Base-by-base conservation (phyloP, 495 filamentous ascomycete species). In the Aspergillus heteromorphus region DNA sequence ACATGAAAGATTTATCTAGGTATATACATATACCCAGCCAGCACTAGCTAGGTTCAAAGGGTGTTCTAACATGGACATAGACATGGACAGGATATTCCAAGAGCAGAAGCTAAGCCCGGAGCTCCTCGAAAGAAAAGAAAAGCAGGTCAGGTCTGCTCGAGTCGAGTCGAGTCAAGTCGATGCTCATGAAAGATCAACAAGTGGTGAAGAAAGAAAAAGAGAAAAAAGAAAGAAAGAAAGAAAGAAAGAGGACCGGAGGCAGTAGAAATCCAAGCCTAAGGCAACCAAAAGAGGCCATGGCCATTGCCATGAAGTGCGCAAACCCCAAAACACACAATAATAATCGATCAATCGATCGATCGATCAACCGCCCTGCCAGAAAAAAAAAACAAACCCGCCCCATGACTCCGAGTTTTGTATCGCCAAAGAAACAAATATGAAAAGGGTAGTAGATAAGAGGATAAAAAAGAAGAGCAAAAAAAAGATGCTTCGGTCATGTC, bases 401-500 rank as follows among this genome's bases (percentile, higher is more conserved):
- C 18, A 6, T 13, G 48, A 56, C 54, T 56, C 54, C 54, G 36
- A 41, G 25, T 43, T 51, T 34, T 56, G 48, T 20, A 16, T 47
- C 48, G 40, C 40, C 48, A 27, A 53, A 52, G 7, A 43, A 20
- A 42, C n/a, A 52, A 41, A 51, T 21, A 40, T 40, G 14, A 51
- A 51, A 51, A 40, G 21, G 20, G 27, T 40, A 54, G 53, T 21
- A 36, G n/a, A n/a, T n/a, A n/a, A 57, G 43, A 34, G 48, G 30
- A 4, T 52, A 23, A 36, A 17, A 41, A 53, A 45, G 30, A 27
- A 57, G 43, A 34, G 48, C 29, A 4, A 57, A 23, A 36, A 17
- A 41, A 53, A 45, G 30, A 27, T n/a, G 8, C 14, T 29, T n/a
- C 16, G 6, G 42, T 58, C 55, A 58, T 58, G 55, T 58, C 49